These are phyloP conservation scores for Nicotiana knightiana DNA, from an alignment of 257 asterid genomes.

Conservation along the genomic window DNA sequence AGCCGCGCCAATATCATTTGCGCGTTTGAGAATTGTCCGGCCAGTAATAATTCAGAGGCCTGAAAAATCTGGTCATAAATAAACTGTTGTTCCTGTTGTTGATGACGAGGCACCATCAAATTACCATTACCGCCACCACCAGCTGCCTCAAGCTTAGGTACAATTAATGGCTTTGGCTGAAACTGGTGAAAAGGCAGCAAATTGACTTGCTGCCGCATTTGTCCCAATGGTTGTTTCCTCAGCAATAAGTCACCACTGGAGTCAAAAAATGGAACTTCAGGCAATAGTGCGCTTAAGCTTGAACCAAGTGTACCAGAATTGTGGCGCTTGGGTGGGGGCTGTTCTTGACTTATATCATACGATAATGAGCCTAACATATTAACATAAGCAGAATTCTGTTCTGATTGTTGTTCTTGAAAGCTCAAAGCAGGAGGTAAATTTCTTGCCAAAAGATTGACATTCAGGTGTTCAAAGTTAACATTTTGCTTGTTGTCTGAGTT, in stretches of 20 bases:
- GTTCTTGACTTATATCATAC: conserved; percentile 18
- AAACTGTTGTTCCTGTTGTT: conserved; percentile 23
- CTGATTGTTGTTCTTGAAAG: conserved; percentile 10
- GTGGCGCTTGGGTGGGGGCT: conserved; percentile 32
- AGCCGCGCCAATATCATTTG: conserved; percentile 63
- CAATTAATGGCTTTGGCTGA: conserved; percentile 20
- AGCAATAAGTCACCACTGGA: conserved; percentile 12
- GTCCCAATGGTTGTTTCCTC: conserved; percentile 10
- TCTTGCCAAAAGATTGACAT: background rate
- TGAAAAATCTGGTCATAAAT: conserved; percentile 33
- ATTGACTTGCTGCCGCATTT: conserved; percentile 8
- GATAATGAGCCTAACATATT: conserved; percentile 8
- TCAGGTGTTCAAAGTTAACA: conserved; percentile 10
- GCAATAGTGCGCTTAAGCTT: conserved; percentile 3
- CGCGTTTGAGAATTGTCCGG: conserved; percentile 48
- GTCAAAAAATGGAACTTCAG: conserved; percentile 20
- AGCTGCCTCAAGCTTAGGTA: conserved; percentile 33
- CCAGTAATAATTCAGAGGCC: conserved; percentile 39
- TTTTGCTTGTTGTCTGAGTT: conserved; percentile 1
- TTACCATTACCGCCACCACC: conserved; percentile 17
- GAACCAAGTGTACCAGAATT: conserved; percentile 17
- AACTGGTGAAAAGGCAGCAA: conserved; percentile 5
- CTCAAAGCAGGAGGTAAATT: background rate
- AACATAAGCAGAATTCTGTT: conserved; percentile 16
- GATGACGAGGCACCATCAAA: conserved; percentile 10